Base-by-base conservation (phyloP, 129 eudicot species). In the Chrysanthemum seticuspe region DNA sequence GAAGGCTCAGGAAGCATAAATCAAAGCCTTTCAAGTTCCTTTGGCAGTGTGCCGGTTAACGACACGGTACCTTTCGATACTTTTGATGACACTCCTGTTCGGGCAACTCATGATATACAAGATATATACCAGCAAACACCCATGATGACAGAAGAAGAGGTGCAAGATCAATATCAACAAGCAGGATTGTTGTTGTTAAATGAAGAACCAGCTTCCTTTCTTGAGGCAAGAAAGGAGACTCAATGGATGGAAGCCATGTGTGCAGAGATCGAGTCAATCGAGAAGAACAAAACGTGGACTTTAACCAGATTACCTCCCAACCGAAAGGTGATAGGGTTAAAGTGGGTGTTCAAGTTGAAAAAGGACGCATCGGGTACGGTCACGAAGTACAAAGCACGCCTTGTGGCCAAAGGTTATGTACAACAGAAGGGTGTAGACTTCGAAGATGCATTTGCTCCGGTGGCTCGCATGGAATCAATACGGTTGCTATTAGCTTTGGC, bases 291-390 rank as follows among this genome's bases (percentile, higher is more conserved):
- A 0, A 31, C 49, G 1, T 34, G 21, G 23, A 34, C 68, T 29
- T 34, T 63, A 5, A 34, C 68, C 5, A 13, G 10, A 31, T 31
- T 63, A 19, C 21, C 13, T 12, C 1, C 16, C 2, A 6, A 34
- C 3, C 50, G 14, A 29, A 29, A 29, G 21, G 50, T 14, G 25
- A 56, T 56, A 56, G 13, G 62, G 62, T 56, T 14, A 34, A 63
- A 63, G 21, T 63, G 68, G 68, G 50, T 63, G 16, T 63, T 29
- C 9, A 63, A 63, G 16, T 1, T 63, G 16, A 63, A 63, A 11
- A 63, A 34, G 49, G 23, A 63, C 8, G 49, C 18, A 34, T 13
- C 25, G 0, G 67, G 21, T 12, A 34, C 13, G 6, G 68, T 63
- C 13, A 63, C 23, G 10, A 63, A 31, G 5, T 49, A 63, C 48